Percentiles rank a stretch among this genome's conserved stretches.
Evolutionary conservation across 371 early-diverging fungal genomes (phyloP).

Genomic region (Phascolomyces articulosus): DNA sequence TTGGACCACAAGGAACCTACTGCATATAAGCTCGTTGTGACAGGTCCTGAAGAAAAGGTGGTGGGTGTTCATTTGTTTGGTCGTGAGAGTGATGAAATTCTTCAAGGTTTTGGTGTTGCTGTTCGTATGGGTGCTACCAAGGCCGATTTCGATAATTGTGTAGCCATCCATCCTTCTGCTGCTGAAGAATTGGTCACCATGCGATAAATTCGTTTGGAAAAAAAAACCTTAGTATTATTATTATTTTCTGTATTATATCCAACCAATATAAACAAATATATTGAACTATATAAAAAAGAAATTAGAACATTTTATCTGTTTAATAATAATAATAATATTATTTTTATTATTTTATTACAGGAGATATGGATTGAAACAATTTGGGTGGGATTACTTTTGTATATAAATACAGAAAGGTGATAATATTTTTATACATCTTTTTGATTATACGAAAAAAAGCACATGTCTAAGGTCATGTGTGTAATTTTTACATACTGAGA

Average conservation of each 20-base stretch:
- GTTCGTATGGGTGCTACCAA: constrained; percentile 95
- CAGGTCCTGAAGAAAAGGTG: constrained; percentile 88
- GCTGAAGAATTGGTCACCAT: constrained; percentile 83
- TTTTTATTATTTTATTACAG: too few species aligned
- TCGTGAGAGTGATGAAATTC: constrained; percentile 88
- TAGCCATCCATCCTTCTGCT: constrained; percentile 98
- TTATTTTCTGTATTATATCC: too few species aligned
- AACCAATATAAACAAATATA: too few species aligned
- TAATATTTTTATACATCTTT: too few species aligned
- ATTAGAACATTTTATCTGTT: too few species aligned
- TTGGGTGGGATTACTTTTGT: too few species aligned
- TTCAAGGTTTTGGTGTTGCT: constrained; percentile 89
- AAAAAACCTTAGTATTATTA: too few species aligned
- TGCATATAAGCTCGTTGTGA: constrained; percentile 87
- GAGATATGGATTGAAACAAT: too few species aligned
- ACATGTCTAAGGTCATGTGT: neutral
- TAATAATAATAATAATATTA: too few species aligned
- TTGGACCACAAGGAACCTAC: constrained; percentile 89
- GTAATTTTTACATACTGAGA: neutral
- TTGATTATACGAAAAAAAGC: too few species aligned
- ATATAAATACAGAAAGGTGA: neutral
- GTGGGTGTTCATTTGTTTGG: constrained; percentile 97
- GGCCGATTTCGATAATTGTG: constrained; percentile 90
- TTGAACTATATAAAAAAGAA: too few species aligned
- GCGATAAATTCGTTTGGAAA: neutral